These are phyloP conservation scores for Camelina sativa DNA, from an alignment of 345 rosid species.

Conservation along the genomic window DNA sequence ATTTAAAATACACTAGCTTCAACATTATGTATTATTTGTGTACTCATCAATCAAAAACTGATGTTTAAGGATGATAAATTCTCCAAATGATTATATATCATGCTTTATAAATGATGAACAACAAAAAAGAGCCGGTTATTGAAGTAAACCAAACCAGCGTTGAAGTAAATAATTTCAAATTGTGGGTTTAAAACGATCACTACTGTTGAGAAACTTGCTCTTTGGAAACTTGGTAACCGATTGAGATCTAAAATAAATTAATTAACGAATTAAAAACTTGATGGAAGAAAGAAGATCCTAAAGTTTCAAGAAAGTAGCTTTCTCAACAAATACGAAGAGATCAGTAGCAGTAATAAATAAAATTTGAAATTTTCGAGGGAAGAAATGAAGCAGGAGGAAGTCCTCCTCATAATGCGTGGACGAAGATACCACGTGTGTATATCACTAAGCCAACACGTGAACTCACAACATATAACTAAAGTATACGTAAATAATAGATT, in stretches of 20 bases:
- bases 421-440: constrained; percentile 3
- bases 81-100: not conserved
- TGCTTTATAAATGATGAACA: not conserved
- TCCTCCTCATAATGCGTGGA: constrained; percentile 13
- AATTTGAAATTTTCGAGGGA: constrained; percentile 14
- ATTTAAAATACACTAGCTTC: too few species aligned
- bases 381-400: constrained; percentile 18
- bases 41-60: not conserved
- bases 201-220: not conserved
- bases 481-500: not conserved
- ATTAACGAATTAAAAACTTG: not conserved
- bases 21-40: not conserved
- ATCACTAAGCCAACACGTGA: not conserved
- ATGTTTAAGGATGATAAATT: not conserved
- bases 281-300: not conserved
- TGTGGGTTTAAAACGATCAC: too few species aligned
- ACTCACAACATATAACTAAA: not conserved
- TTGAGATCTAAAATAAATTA: not conserved
- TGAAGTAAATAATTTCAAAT: too few species aligned
- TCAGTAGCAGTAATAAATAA: not conserved
- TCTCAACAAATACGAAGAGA: not conserved
- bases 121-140: too few species aligned
- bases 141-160: too few species aligned
- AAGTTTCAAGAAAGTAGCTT: not conserved
- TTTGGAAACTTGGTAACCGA: too few species aligned